A percentile compares a stretch with the other conserved stretches of the same genome.
phyloP scores from a whole-genome alignment of 2,329 filamentous ascomycete species.

The Fusarium staphyleae region DNA sequence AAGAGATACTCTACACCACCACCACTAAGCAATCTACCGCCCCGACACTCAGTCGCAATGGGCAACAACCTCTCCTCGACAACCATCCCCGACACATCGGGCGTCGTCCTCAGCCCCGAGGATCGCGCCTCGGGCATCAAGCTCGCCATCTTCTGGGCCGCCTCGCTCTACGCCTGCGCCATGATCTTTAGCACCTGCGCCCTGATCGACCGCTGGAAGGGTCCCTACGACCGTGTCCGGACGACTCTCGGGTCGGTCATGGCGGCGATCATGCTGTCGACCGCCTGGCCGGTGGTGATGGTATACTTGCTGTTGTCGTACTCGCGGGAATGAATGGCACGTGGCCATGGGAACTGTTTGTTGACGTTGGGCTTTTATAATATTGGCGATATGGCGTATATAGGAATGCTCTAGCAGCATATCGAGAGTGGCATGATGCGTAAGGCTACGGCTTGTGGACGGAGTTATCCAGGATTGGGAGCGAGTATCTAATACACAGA shows the following conservation, averaged over 20 bases:
- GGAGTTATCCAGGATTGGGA: too few species aligned
- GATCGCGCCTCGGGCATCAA: conserved; percentile 45
- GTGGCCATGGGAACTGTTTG: background rate
- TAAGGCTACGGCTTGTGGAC: too few species aligned
- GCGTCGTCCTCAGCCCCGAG: conserved; percentile 42
- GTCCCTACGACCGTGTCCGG: conserved; percentile 46
- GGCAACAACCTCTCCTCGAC: conserved; percentile 51
- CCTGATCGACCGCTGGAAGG: conserved; percentile 54
- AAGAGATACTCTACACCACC: too few species aligned
- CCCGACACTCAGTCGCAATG: conserved; percentile 42
- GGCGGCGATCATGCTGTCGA: conserved; percentile 45
- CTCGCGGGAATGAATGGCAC: background rate
- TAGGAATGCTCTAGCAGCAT: background rate
- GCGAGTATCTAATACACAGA: conserved; percentile 24
- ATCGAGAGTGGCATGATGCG: too few species aligned
- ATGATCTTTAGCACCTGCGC: conserved; percentile 53
- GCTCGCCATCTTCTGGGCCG: conserved; percentile 47
- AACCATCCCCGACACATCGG: conserved; percentile 49
- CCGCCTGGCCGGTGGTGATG: conserved; percentile 49
- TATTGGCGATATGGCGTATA: conserved; percentile 21
- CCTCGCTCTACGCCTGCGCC: conserved; percentile 48
- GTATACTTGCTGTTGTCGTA: conserved; percentile 43
- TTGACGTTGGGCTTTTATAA: conserved; percentile 1
- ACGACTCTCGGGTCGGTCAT: conserved; percentile 42
- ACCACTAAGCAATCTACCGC: background rate